Evolutionary conservation across 257 asterid species (phyloP).

Genomic region (Nicotiana attenuata): DNA sequence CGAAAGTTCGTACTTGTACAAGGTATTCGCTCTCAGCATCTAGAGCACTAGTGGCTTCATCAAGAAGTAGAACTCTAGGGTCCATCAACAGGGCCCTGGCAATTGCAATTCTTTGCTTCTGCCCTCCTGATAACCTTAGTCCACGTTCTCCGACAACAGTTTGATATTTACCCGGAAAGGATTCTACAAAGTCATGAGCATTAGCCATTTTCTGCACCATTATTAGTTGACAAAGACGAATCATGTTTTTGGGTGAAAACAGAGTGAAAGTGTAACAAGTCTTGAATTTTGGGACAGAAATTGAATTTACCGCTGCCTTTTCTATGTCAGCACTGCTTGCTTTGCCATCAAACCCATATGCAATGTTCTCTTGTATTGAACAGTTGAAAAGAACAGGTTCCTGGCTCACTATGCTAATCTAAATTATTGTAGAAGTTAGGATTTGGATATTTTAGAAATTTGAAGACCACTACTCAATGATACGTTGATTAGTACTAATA

Average conservation of each 20-base stretch:
- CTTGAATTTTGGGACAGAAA: neutral
- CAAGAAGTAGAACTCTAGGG: conserved; percentile 67
- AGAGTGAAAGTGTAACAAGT: neutral
- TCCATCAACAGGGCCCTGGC: conserved; percentile 77
- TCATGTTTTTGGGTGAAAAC: neutral
- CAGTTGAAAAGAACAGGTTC: conserved; percentile 89
- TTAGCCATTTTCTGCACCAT: conserved; percentile 66
- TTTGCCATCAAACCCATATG: conserved; percentile 68
- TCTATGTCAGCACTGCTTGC: conserved; percentile 59
- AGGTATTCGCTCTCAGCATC: conserved; percentile 82
- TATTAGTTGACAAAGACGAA: neutral
- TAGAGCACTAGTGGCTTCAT: conserved; percentile 81
- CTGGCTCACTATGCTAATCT: conserved; percentile 84
- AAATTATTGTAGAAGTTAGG: neutral
- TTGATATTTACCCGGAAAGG: conserved; percentile 60
- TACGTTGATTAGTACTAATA: too few species aligned
- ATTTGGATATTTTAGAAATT: neutral
- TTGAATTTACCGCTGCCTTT: conserved; percentile 61
- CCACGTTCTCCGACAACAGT: conserved; percentile 76
- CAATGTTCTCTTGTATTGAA: conserved; percentile 76
- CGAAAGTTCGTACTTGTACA: conserved; percentile 45
- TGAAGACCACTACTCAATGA: too few species aligned
- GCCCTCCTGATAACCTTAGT: conserved; percentile 76
- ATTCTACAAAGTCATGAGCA: conserved; percentile 63
- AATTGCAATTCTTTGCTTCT: conserved; percentile 78